Evolutionary conservation across 208 protist genomes (phyloP), one percentile per base, ranked within the genome.

Genomic region (Leishmania arabica): DNA sequence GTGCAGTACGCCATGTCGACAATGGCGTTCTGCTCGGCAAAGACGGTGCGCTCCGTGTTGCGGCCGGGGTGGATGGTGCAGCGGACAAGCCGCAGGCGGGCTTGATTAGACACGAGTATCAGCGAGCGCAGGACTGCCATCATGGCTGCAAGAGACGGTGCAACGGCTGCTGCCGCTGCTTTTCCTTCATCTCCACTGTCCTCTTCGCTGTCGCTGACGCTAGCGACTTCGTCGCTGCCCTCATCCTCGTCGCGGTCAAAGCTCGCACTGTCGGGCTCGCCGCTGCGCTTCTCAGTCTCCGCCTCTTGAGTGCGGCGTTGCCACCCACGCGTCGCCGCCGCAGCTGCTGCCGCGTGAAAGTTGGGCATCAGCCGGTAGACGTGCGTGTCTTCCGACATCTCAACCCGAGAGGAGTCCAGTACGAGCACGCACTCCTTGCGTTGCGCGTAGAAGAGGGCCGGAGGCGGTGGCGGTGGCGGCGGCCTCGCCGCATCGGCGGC

Each of bases 101-200:
- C 90, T 60, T 89, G 89, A 78, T 95, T 95, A 27, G 93, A 96
- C 47, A 93, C 87, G 53, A 91, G 78, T 42, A 96, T 80, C 75
- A 96, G 83, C 1, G 89, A 82, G 31, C 88, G 88, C 62, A 93
- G 78, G 19, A 84, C 77, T 11, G 72, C 68, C 70, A 83, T 81
- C 74, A 80, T 83, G 34, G 75, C 68, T 3, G 75, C 75, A 3
- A 65, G 8, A 60, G 54, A 31, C 54, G 62, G 66, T 34, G 53
- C 37, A 17, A 31, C 24, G 31, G 42, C 71, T 37, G 69, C 47
- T 54, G 45, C 45, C 31, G 27, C 60, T 69, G 37, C 11, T 64
- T 11, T 37, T 54, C 27, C 45, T 2, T 56, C 56, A n/a, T 34
- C 17, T 3, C 62, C 49, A 53, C 68, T 13, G 37, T 58, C 31